Base-by-base conservation (phyloP, 495 filamentous ascomycete species). In the Aspergillus sclerotiicarbonarius region DNA sequence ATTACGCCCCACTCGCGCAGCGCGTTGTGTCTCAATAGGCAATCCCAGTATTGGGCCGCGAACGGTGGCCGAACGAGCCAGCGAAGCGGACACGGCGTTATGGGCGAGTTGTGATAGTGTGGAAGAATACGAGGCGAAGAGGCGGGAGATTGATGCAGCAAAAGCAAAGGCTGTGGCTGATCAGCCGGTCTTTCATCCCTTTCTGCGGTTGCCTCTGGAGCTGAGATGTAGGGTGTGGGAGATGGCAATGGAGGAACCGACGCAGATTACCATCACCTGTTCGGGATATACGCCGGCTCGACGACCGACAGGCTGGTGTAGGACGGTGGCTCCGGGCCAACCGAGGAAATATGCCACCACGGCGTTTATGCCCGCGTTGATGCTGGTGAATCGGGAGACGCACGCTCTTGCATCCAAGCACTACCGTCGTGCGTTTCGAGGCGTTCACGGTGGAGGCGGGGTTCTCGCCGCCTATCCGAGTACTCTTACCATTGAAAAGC, bases 381-480 rank as follows among this genome's bases (percentile, higher is more conserved):
- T 53, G 51, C 51, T 53, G 32, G 51, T 53, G n/a, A 53, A 53
- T 29, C 15, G 31, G n/a, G 51, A 53, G 37, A 41, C 33, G 20
- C 16, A 53, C 8, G 35, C 37, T 30, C 39, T 54, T 18, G 52
- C 52, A n/a, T 44, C 21, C 0, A 29, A 32, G 9, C 52, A 46
- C 39, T 54, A 54, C 39, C 52, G 37, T 15, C 52, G 52, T 1
- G 35, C 52, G 2, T 54, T 54, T 32, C 35, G 19, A 19, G 52
- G 37, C 10, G 35, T 44, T 4, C 1, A 54, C 0, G 52, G 52
- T 9, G 52, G 35, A 8, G 35, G 52, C 6, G 52, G 52, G 3
- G 52, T 54, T 13, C 35, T 54, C n/a, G 52, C 52, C 13, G 37
- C 37, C 1, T 54, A 45, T 46, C 52, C 52, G 37, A 54, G 52